Conservation (phyloP, 352 stramenopile species). For the Aphanomyces invadans region DNA sequence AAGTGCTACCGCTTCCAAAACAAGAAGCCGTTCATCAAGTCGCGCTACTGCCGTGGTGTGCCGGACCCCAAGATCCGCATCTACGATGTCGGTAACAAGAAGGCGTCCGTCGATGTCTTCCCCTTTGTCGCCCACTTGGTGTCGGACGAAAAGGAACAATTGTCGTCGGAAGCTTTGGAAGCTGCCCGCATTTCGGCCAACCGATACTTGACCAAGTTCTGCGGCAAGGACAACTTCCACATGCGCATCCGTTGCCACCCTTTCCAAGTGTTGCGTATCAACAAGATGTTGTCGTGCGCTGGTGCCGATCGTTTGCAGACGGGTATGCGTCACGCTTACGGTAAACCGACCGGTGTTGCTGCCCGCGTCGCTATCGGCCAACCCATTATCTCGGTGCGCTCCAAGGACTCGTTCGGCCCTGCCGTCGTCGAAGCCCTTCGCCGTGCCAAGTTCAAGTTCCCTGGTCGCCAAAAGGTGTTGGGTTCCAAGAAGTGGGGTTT, state of each 20-base stretch:
- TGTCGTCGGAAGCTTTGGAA: slow-evolving; percentile 97
- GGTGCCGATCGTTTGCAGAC: slow-evolving; percentile 97
- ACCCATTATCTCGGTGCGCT: slow-evolving; percentile 96
- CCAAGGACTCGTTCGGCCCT: slow-evolving; percentile 92
- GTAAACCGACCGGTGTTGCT: slow-evolving; percentile 97
- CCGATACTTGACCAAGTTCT: slow-evolving; percentile 97
- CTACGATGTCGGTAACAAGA: slow-evolving; percentile 99
- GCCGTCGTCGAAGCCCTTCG: slow-evolving; percentile 96
- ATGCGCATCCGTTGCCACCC: slow-evolving; percentile 98
- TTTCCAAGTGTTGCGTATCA: slow-evolving; percentile 99
- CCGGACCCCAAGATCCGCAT: slow-evolving; percentile 96
- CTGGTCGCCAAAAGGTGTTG: slow-evolving; percentile 99
- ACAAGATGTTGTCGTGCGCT: slow-evolving; percentile 99
- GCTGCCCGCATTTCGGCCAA: slow-evolving; percentile 98
- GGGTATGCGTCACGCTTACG: slow-evolving; percentile 99
- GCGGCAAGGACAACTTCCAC: slow-evolving; percentile 99
- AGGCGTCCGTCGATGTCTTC: slow-evolving; percentile 97
- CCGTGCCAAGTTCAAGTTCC: slow-evolving; percentile 99
- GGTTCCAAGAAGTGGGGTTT: slow-evolving; percentile 99
- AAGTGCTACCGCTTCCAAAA: slow-evolving; percentile 99
- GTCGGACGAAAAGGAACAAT: slow-evolving; percentile 89
- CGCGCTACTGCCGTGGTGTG: slow-evolving; percentile 98
- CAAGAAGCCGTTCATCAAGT: slow-evolving; percentile 99
- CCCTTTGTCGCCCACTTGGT: slow-evolving; percentile 97
- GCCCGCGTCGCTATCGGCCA: slow-evolving; percentile 98